phyloP scores from a whole-genome alignment of 2,329 filamentous ascomycete genomes.

The Colletotrichum acutatum region DNA sequence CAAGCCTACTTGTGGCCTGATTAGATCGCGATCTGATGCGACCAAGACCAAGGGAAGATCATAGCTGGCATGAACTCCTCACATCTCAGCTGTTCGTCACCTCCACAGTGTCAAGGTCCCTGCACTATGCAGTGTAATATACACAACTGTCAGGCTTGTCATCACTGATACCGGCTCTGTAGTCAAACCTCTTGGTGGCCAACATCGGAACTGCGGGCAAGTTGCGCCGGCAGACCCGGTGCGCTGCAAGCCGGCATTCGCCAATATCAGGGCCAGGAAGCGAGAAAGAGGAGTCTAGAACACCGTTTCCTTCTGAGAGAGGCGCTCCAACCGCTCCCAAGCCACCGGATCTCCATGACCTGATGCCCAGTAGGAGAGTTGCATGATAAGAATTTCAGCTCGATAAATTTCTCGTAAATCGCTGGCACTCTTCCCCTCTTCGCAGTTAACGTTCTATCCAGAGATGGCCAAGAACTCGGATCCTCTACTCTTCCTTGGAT shows the following conservation, averaged over 20 bases:
- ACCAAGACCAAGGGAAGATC: conserved; percentile 21
- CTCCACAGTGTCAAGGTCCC: conserved; percentile 30
- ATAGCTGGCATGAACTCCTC: conserved; percentile 20
- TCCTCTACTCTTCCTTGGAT: neutral
- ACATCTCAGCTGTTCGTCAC: conserved; percentile 26
- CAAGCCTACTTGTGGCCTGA: conserved; percentile 5
- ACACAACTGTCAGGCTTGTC: conserved; percentile 14
- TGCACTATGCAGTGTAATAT: conserved; percentile 34
- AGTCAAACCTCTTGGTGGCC: conserved; percentile 26
- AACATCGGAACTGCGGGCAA: conserved; percentile 34
- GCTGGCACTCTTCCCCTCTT: neutral
- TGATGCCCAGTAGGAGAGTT: conserved; percentile 11
- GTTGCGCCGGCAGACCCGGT: conserved; percentile 34
- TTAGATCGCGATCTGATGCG: conserved; percentile 28
- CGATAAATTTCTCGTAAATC: neutral
- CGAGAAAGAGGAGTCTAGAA: conserved; percentile 30
- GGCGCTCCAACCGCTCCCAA: conserved; percentile 26
- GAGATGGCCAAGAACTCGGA: neutral
- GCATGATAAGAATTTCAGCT: neutral
- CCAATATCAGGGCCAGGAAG: conserved; percentile 21
- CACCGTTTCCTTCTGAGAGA: conserved; percentile 19
- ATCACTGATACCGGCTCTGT: conserved; percentile 19
- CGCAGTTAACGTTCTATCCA: neutral
- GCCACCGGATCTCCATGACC: conserved; percentile 18
- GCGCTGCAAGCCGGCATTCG: conserved; percentile 33